Conservation (phyloP, 2,329 filamentous ascomycete species). For the Calonectria crousiana region DNA sequence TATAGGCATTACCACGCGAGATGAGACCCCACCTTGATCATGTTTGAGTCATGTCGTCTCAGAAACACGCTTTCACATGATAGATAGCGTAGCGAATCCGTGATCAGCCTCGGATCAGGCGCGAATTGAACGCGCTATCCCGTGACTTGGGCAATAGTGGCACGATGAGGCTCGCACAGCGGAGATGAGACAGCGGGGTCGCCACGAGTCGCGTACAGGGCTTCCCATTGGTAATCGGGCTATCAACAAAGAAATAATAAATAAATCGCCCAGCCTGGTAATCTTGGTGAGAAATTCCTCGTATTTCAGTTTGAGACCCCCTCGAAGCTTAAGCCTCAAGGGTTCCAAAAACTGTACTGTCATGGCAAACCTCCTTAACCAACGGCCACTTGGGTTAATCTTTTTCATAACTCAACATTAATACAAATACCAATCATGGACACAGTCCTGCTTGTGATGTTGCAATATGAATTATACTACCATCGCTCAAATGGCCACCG, state of each 20-base stretch:
- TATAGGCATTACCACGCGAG: not conserved
- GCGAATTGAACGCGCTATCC: conserved; percentile 35
- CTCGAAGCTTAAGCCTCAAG: not conserved
- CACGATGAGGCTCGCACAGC: conserved; percentile 15
- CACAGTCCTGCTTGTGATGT: not conserved
- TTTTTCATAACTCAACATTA: not conserved
- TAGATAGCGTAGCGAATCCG: not conserved
- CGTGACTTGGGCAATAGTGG: conserved; percentile 36
- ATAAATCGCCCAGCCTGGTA: not conserved
- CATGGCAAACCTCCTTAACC: no score
- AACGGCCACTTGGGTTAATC: not conserved
- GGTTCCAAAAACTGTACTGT: not conserved
- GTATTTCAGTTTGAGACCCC: not conserved
- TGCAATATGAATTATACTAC: not conserved
- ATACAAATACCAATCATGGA: not conserved
- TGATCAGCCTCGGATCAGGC: conserved; percentile 20
- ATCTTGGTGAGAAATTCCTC: not conserved
- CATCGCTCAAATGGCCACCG: not conserved
- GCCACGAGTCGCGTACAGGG: not conserved
- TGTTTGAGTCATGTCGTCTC: conserved; percentile 12
- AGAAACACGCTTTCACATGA: conserved; percentile 30
- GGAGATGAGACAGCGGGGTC: conserved; percentile 10
- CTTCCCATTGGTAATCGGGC: not conserved
- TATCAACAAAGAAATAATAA: not conserved
- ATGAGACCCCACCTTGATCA: not conserved